These are phyloP conservation scores for Sclerotinia minor DNA, from an alignment of 2,329 filamentous ascomycete genomes.

Conservation along the genomic window DNA sequence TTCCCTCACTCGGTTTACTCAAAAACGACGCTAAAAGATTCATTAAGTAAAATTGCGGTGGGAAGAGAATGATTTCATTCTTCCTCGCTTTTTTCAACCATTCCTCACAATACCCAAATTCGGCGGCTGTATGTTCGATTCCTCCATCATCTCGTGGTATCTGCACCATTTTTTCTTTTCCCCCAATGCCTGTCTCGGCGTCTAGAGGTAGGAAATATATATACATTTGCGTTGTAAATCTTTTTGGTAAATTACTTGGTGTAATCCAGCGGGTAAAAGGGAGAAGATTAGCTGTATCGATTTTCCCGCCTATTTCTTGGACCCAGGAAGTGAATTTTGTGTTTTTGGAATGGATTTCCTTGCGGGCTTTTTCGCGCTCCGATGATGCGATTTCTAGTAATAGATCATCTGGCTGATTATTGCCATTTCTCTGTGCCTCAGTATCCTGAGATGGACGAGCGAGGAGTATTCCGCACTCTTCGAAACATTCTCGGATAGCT, in stretches of 20 bases:
- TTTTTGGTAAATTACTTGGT: conserved; percentile 66
- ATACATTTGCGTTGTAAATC: conserved; percentile 97
- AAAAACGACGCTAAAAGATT: conserved; percentile 58
- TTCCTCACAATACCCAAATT: conserved; percentile 67
- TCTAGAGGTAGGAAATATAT: conserved; percentile 76
- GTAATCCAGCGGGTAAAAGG: conserved; percentile 95
- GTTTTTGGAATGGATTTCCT: not conserved
- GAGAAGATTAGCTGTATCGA: conserved; percentile 57
- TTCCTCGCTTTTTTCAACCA: conserved; percentile 67
- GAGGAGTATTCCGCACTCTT: conserved; percentile 88
- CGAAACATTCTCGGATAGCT: conserved; percentile 88
- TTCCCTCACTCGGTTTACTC: conserved; percentile 27
- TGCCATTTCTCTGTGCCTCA: no score
- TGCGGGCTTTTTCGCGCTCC: conserved; percentile 29
- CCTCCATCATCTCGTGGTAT: conserved; percentile 56
- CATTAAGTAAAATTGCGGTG: conserved; percentile 81
- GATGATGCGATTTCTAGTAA: no score
- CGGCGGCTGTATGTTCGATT: conserved; percentile 67
- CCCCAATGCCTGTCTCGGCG: not conserved
- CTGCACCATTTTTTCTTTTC: conserved; percentile 17
- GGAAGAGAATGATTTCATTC: conserved; percentile 79
- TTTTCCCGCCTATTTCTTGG: not conserved
- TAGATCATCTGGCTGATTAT: no score
- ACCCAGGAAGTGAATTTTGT: conserved; percentile 17
- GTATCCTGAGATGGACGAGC: not conserved